Conservation (phyloP, 1,284 basidiomycete species). For the Ceratobasidium sp. region DNA sequence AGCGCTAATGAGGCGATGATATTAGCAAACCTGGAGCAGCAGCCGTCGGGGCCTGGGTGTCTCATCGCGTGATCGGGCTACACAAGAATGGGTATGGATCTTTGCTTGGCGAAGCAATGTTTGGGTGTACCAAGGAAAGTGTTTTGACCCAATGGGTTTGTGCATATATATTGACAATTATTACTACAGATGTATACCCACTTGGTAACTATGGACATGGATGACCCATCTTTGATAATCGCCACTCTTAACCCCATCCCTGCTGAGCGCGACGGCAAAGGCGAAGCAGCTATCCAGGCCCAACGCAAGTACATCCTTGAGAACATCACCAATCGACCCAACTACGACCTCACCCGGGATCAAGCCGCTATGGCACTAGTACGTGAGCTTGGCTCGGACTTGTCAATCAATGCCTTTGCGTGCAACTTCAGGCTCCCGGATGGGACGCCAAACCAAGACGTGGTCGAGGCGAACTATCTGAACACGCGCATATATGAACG, state of each 20-base stretch:
- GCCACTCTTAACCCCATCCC: slow-evolving; percentile 61
- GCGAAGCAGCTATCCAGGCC: slow-evolving; percentile 53
- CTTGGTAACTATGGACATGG: slow-evolving; percentile 61
- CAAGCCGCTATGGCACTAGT: slow-evolving; percentile 57
- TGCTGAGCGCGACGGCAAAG: slow-evolving; percentile 53
- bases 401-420: slow-evolving; percentile 65
- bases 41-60: slow-evolving; percentile 58
- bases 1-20: slow-evolving; percentile 1
- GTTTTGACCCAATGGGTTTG: neutral
- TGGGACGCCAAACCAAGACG: slow-evolving; percentile 60
- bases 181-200: slow-evolving; percentile 57
- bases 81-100: slow-evolving; percentile 59
- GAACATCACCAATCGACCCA: slow-evolving; percentile 57
- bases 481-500: slow-evolving; percentile 62
- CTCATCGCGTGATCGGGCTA: slow-evolving; percentile 61
- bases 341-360: slow-evolving; percentile 59
- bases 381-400: slow-evolving; percentile 60
- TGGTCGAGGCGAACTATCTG: slow-evolving; percentile 64
- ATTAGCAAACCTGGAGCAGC: slow-evolving; percentile 66
- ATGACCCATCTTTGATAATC: slow-evolving; percentile 57
- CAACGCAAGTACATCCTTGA: slow-evolving; percentile 61
- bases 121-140: slow-evolving; percentile 58
- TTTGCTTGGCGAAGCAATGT: slow-evolving; percentile 62
- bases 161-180: slow-evolving; percentile 35
- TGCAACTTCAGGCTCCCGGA: slow-evolving; percentile 62